Evolutionary conservation across 1,284 basidiomycete genomes (phyloP), one percentile per base, ranked within the genome.

Genomic region (Chalciporus sp.): DNA sequence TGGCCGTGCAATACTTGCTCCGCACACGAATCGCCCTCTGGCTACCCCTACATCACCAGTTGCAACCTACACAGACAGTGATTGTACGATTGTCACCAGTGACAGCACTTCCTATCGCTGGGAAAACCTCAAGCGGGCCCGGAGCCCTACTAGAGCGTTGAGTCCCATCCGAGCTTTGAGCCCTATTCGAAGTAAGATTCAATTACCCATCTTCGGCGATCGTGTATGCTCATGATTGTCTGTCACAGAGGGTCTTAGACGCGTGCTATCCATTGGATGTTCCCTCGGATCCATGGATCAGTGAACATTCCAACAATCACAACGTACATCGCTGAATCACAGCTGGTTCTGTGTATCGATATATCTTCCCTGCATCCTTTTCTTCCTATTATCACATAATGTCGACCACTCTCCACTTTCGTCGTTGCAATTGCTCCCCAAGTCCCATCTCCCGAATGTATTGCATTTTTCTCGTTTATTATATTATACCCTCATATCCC

Each of bases 131-230:
- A 39, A 2, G n/a, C 11, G 49, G 31, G 42, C 56, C 2, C 60
- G 48, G 17, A 70, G 59, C 29, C 57, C 66, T 3, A 45, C 47
- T 1, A 68, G 70, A 35, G 72, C 75, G 20, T 50, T 70, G 33
- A 70, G 64, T 54, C 64, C 64, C 33, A 40, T 54, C 1, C 59
- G 64, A n/a, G 70, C 69, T 23, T 53, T 70, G 56, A 72, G 66
- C 27, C 67, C 67, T 28, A 66, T 69, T 35, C 66, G 67, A 59
- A 50, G 70, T 66, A 58, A 60, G 65, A 16, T n/a, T 19, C 28
- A 35, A 29, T 41, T 55, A 10, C n/a, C 16, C 17, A n/a, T 52
- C 28, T 19, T 10, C 7, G 4, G 35, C 8, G 27, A 26, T n/a
- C 33, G 19, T 41, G 8, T 42, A 14, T 49, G 11, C 48, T 69